Percentiles rank a stretch among this genome's conserved stretches.
Evolutionary conservation across 495 filamentous ascomycete genomes (phyloP).

Genomic region (Cercophora samala): DNA sequence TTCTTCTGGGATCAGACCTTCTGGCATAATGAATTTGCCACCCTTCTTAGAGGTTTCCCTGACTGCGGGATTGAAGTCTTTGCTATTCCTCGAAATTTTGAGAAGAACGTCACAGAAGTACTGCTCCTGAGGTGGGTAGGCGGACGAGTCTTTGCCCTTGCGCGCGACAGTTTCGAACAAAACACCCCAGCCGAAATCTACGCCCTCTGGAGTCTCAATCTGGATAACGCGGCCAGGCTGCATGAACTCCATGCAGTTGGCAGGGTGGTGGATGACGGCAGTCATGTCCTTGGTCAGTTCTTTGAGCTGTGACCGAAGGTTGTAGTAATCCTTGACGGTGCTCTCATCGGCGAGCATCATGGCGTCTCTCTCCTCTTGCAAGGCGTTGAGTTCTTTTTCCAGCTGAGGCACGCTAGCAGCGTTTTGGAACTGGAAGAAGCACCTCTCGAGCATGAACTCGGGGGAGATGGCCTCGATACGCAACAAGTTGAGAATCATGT

Average conservation of each 20-base stretch:
- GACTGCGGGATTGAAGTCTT: conserved; percentile 30
- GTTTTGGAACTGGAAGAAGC: conserved; percentile 98
- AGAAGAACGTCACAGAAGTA: conserved; percentile 81
- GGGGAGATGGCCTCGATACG: conserved; percentile 94
- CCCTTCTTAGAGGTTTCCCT: conserved; percentile 15
- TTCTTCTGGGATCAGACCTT: conserved; percentile 27
- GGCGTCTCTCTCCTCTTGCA: conserved; percentile 67
- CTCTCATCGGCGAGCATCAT: conserved; percentile 79
- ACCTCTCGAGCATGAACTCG: conserved; percentile 93
- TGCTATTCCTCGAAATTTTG: conserved; percentile 59
- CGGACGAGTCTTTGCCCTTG: conserved; percentile 55
- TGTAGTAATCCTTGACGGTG: conserved; percentile 88
- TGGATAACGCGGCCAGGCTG: conserved; percentile 79
- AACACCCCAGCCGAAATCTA: conserved; percentile 91
- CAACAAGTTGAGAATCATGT: conserved; percentile 96
- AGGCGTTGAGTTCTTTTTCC: conserved; percentile 70
- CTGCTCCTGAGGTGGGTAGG: conserved; percentile 65
- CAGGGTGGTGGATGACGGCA: conserved; percentile 83
- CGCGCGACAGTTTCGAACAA: conserved; percentile 68
- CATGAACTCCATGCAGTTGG: conserved; percentile 74
- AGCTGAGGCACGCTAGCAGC: conserved; percentile 76
- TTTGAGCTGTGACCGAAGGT: conserved; percentile 76
- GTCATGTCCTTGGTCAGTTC: conserved; percentile 80
- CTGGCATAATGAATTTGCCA: conserved; percentile 34
- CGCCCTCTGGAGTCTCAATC: conserved; percentile 63